Evolutionary conservation across 441 rosid species (phyloP), one percentile per base, ranked within the genome.

Genomic region (Omphalea diandra): DNA sequence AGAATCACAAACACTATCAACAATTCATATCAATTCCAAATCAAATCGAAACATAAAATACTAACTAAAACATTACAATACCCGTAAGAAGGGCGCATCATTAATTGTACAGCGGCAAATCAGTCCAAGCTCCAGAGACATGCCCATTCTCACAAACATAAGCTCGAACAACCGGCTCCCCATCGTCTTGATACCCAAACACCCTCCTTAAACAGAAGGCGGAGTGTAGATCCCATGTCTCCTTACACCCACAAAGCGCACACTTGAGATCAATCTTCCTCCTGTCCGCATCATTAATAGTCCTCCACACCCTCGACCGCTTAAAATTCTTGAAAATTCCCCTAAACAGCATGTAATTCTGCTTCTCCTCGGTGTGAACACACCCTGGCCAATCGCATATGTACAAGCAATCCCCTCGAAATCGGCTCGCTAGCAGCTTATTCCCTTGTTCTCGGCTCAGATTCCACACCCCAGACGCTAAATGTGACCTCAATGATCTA

Each of bases 101-200:
- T 85, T 83, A 93, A 74, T 86, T 87, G 79, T 89, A 95, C 75
- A 89, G 75, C 7, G 93, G 96, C 65, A 83, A 82, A 69, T 77
- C 79, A 0, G 99, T 95, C 99, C 99, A 93, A 41, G 98, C 97
- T 57, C 99, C 98, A 18, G 95, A 90, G 71, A 93, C 97, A 77
- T 95, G 99, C 3, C 99, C 99, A 77, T 93, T 93, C 81, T 95
- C 97, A 75, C 99, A 95, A 3, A 95, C 98, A 81, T 82, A 95
- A 74, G 99, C 99, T 71, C 99, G 85, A n/a, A 93, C 99, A 22
- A 90, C 96, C 0, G 97, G 99, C 65, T 95, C 98, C 0, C 99
- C 98, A 47, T 95, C 98, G 14, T 95, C 97, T 55, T 95, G 99
- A 75, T 78, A 95, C 66, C 96, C 94, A 7, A 79, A 88, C 11